Evolutionary conservation across 2,329 filamentous ascomycete species (phyloP).

Genomic region (Fusarium succisae): DNA sequence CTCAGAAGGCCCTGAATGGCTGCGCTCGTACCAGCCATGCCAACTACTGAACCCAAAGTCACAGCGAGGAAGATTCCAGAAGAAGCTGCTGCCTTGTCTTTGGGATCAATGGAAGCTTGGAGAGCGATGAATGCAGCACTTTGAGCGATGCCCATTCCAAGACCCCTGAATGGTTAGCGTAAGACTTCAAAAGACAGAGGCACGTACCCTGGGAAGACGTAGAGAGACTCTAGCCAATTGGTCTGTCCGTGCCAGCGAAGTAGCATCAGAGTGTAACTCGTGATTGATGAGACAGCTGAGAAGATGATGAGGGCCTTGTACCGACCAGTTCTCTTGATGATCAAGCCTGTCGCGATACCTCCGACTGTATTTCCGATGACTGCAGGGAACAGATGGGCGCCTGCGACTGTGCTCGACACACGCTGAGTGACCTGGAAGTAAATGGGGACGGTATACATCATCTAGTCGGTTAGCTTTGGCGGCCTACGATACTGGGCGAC

Average conservation of each 20-base stretch:
- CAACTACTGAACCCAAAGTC: constrained; percentile 48
- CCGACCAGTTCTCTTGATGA: constrained; percentile 67
- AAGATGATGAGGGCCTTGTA: constrained; percentile 66
- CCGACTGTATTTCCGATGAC: constrained; percentile 74
- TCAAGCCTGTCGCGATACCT: constrained; percentile 66
- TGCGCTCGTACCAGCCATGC: constrained; percentile 51
- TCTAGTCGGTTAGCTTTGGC: not conserved
- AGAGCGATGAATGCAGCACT: constrained; percentile 53
- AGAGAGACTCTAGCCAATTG: constrained; percentile 63
- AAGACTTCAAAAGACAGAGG: fast-evolving
- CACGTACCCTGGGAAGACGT: constrained; percentile 60
- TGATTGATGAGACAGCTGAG: constrained; percentile 58
- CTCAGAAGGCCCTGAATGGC: constrained; percentile 34
- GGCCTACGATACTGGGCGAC: fast-evolving
- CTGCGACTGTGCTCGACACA: constrained; percentile 66
- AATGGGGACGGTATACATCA: constrained; percentile 71
- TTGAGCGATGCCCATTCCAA: constrained; percentile 53
- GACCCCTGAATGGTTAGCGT: not conserved
- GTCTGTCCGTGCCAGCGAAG: constrained; percentile 69
- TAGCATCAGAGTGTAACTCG: constrained; percentile 62
- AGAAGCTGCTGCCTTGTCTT: constrained; percentile 52
- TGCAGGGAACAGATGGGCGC: constrained; percentile 71
- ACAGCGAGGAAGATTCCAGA: constrained; percentile 52
- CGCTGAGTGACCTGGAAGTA: constrained; percentile 74
- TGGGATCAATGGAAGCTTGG: constrained; percentile 51